Evolutionary conservation across 768 basidiomycete species (phyloP), one percentile per base, ranked within the genome.

Genomic region (Lactarius sp.): DNA sequence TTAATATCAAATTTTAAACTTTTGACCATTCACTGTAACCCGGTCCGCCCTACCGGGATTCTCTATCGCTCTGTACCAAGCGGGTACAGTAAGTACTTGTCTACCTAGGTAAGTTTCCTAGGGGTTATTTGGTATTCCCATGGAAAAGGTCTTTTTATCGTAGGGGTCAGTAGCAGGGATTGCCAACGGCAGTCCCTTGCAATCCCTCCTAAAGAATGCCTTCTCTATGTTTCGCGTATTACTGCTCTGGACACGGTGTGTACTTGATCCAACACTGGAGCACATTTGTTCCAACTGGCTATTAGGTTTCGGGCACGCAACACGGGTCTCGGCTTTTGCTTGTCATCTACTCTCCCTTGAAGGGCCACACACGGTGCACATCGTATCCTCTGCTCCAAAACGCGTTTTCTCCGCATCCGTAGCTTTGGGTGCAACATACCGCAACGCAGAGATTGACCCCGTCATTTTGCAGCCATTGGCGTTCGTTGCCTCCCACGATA

Each of bases 401-500:
- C 85, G 83, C 69, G 84, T 91, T 36, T 91, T 92, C 70, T 72
- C 82, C 1, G 83, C 86, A 60, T 83, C 84, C 69, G 78, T 89
- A 47, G 78, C 78, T 31, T 73, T 76, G 12, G 89, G 88, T 53
- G 88, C 88, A 4, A 65, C 71, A 42, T 91, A 91, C 74, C 82
- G 89, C 52, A 80, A 82, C 72, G 85, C 86, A 10, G 79, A 86
- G 60, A 86, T 92, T 47, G 90, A 92, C 71, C 89, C 90, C 8
- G 85, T 91, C 51, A 87, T 92, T 46, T 83, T 87, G 7, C 90
- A 92, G 71, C 90, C 90, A 59, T 75, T 91, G 64, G 90, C 90
- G 83, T 91, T 72, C 72, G 85, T 75, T 41, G 34, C 14, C 33
- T 53, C 12, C 36, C 7, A 50, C 1, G 20, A 8, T n/a, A n/a